Percentiles rank a stretch among this genome's conserved stretches.
These are phyloP conservation scores for Pogostemon cablin DNA, from an alignment of 257 asterid species.

Conservation along the genomic window DNA sequence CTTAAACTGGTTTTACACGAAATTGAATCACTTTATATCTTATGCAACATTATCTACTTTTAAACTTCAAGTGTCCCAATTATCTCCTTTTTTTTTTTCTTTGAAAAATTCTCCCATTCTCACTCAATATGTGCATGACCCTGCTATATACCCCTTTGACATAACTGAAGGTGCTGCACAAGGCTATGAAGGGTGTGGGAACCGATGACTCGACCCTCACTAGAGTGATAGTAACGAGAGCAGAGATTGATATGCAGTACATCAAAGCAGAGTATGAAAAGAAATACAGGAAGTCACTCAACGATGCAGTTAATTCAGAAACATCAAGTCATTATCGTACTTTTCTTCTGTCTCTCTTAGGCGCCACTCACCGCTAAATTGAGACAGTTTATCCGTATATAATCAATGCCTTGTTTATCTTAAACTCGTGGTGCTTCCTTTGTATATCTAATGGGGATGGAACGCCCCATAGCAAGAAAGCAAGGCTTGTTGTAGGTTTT, in stretches of 20 bases:
- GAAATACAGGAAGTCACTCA: conserved; percentile 70
- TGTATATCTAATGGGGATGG: conserved; percentile 2
- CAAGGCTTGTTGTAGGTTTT: neutral
- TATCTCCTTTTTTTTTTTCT: no score
- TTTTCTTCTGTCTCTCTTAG: conserved; percentile 76
- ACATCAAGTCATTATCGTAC: conserved; percentile 71
- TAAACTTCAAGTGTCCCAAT: no score
- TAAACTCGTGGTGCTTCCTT: neutral
- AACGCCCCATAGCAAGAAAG: conserved; percentile 5
- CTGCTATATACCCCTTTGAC: neutral
- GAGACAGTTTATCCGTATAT: neutral
- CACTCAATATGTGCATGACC: conserved; percentile 15
- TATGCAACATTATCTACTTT: no score
- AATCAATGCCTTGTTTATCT: conserved; percentile 7
- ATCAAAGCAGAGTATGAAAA: conserved; percentile 80
- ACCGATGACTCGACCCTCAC: conserved; percentile 71
- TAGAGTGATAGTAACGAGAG: conserved; percentile 75
- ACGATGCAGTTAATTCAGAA: conserved; percentile 68
- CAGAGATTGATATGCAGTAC: conserved; percentile 90
- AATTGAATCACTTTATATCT: no score
- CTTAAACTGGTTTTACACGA: no score
- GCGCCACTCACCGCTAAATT: conserved; percentile 53
- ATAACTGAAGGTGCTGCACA: conserved; percentile 53
- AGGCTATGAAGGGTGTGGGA: conserved; percentile 96
- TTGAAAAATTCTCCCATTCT: no score